Conservation (phyloP, 2,329 filamentous ascomycete species). For the Aureobasidium sp. region DNA sequence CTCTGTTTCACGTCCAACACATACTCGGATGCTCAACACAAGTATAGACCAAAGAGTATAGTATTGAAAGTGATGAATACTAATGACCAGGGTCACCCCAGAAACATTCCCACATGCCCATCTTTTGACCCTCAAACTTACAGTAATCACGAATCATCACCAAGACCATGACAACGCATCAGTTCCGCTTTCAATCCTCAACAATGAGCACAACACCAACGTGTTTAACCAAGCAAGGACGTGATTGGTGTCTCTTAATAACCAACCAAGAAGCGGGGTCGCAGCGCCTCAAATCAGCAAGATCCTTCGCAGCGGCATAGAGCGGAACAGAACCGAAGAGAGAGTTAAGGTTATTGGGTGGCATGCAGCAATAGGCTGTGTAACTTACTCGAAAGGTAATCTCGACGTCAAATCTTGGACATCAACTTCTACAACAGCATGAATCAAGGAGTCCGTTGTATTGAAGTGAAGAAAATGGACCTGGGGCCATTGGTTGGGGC, state of each 20-base stretch:
- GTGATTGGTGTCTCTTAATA: not conserved
- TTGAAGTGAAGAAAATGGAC: no score
- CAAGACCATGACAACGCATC: not conserved
- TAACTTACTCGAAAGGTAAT: not conserved
- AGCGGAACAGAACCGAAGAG: not conserved
- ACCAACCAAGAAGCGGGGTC: not conserved
- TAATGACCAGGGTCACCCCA: not conserved
- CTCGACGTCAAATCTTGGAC: not conserved
- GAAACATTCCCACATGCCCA: not conserved
- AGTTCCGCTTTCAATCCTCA: not conserved
- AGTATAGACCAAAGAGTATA: no score
- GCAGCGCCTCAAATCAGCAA: not conserved
- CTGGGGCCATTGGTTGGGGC: no score
- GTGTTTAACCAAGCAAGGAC: not conserved
- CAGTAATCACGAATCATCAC: not conserved
- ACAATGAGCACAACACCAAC: not conserved
- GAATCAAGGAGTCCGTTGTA: no score
- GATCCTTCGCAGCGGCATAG: not conserved
- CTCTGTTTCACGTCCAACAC: no score
- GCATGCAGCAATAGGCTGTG: not conserved
- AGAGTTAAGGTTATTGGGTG: not conserved
- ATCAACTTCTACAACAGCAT: not conserved
- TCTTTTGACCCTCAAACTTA: not conserved
- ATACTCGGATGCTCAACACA: no score
- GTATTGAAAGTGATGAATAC: no score